Evolutionary conservation across 306 rosid species (phyloP).

Genomic region (Castanea sativa): DNA sequence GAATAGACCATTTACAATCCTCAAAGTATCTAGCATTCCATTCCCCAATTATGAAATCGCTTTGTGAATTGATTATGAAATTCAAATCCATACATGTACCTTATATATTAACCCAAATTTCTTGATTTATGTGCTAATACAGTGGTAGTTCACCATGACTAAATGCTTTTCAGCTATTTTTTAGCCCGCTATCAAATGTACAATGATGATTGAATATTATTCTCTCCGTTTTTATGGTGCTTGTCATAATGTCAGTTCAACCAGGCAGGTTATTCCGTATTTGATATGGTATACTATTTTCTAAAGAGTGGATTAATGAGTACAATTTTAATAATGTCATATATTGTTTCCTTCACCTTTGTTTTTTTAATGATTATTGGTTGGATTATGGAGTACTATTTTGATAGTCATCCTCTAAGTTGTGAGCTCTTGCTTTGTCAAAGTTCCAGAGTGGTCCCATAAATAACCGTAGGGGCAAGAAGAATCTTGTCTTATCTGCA

Average conservation of each 20-base stretch:
- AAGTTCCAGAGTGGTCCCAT: constrained; percentile 60
- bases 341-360: neutral
- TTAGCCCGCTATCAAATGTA: neutral
- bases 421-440: constrained; percentile 31
- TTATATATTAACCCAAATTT: too few species aligned
- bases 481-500: constrained; percentile 78
- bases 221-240: neutral
- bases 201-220: neutral
- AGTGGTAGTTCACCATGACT: neutral
- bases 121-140: too few species aligned
- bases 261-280: neutral
- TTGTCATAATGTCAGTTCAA: neutral
- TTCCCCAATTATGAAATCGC: too few species aligned
- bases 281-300: neutral
- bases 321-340: neutral
- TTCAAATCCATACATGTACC: too few species aligned
- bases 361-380: neutral
- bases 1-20: too few species aligned
- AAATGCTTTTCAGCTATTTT: neutral
- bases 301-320: neutral
- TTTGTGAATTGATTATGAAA: too few species aligned
- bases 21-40: too few species aligned
- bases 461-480: constrained; percentile 74
- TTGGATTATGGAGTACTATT: neutral
- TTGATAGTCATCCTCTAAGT: constrained; percentile 5